phyloP scores from a whole-genome alignment of 768 basidiomycete species.

The Psilocybe azurescens region DNA sequence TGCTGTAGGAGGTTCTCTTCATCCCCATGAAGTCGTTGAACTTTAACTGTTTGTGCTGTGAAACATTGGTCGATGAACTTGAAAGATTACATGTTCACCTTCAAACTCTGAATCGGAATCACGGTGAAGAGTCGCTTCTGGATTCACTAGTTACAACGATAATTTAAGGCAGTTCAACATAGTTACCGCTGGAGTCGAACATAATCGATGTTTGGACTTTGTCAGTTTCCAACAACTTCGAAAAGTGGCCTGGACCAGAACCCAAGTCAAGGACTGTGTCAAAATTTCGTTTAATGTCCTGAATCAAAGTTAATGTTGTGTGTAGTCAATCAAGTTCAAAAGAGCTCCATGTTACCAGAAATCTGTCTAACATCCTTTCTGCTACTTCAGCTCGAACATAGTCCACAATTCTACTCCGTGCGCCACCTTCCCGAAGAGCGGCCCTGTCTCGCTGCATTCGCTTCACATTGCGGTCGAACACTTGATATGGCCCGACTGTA shows the following conservation, averaged over 20 bases:
- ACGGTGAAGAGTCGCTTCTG: slow-evolving; percentile 74
- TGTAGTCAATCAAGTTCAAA: not conserved
- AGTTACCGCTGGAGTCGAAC: slow-evolving; percentile 86
- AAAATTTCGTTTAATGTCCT: slow-evolving; percentile 94
- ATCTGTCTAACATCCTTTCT: slow-evolving; percentile 87
- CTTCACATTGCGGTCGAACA: slow-evolving; percentile 89
- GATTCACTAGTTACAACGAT: slow-evolving; percentile 10
- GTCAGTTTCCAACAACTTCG: slow-evolving; percentile 75
- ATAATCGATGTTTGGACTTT: slow-evolving; percentile 77
- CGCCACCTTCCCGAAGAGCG: slow-evolving; percentile 58
- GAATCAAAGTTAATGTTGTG: slow-evolving; percentile 12
- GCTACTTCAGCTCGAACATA: slow-evolving; percentile 93
- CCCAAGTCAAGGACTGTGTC: slow-evolving; percentile 84
- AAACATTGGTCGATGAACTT: not conserved
- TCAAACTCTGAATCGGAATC: slow-evolving; percentile 84
- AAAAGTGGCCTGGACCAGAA: slow-evolving; percentile 91
- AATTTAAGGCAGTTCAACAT: not conserved
- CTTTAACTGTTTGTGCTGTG: slow-evolving; percentile 56
- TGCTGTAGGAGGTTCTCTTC: slow-evolving; percentile 79
- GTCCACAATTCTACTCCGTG: slow-evolving; percentile 79
- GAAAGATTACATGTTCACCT: slow-evolving; percentile 48
- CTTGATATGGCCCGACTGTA: slow-evolving; percentile 70
- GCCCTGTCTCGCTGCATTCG: slow-evolving; percentile 79
- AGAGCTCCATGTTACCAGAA: slow-evolving; percentile 57
- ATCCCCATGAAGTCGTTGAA: slow-evolving; percentile 80